phyloP scores from a whole-genome alignment of 768 basidiomycete species.

The Trametes punicea region DNA sequence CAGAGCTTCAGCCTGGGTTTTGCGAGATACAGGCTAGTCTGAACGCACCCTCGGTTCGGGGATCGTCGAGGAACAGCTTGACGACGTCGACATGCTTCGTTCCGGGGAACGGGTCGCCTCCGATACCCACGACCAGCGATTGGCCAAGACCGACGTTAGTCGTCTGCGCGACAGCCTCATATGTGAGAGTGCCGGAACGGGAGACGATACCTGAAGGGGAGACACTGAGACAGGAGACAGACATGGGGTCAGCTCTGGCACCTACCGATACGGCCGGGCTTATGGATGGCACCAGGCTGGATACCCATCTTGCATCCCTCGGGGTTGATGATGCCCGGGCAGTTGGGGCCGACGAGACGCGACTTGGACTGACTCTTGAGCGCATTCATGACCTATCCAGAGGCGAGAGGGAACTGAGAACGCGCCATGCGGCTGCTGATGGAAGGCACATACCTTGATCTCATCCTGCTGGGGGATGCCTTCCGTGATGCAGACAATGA shows the following conservation, averaged over 20 bases:
- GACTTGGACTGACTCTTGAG: slow-evolving; percentile 92
- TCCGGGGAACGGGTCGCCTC: slow-evolving; percentile 95
- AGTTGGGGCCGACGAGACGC: slow-evolving; percentile 97
- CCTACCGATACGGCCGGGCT: slow-evolving; percentile 90
- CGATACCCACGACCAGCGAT: slow-evolving; percentile 94
- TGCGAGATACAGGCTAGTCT: not conserved
- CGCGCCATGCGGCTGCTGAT: not conserved
- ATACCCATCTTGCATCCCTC: slow-evolving; percentile 99
- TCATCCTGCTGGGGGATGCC: slow-evolving; percentile 98
- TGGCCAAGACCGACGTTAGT: slow-evolving; percentile 95
- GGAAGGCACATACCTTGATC: slow-evolving; percentile 58
- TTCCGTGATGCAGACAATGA: slow-evolving; percentile 98
- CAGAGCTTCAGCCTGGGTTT: not conserved
- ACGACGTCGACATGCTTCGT: slow-evolving; percentile 95
- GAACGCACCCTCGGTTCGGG: slow-evolving; percentile 79
- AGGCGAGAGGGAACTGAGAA: not conserved
- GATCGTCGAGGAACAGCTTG: slow-evolving; percentile 94
- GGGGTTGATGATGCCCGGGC: slow-evolving; percentile 97
- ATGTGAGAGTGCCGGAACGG: slow-evolving; percentile 93
- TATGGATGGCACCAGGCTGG: slow-evolving; percentile 96
- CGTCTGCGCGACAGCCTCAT: slow-evolving; percentile 98
- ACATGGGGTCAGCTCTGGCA: slow-evolving; percentile 1
- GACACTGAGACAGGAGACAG: not conserved
- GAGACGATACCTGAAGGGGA: slow-evolving; percentile 78
- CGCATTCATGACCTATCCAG: slow-evolving; percentile 79